A percentile compares a stretch with the other conserved stretches of the same genome.
Conservation (phyloP, 176 grass and related monocot genomes). For the Musa beccarii region DNA sequence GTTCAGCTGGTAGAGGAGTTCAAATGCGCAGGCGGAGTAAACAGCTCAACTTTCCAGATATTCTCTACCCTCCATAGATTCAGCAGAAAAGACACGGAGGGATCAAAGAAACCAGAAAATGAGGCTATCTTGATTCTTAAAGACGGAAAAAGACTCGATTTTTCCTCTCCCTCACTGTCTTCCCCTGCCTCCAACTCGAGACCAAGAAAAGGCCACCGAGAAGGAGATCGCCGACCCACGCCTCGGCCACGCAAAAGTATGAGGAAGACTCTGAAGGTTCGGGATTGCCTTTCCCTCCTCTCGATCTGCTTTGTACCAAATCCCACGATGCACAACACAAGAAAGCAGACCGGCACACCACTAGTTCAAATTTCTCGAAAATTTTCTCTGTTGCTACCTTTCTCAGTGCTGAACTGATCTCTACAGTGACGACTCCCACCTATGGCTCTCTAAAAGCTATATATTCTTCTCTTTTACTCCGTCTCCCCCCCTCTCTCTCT, state of each 20-base stretch:
- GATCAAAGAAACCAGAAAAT: background rate
- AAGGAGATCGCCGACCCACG: background rate
- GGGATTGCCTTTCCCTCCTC: background rate
- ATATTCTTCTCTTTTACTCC: background rate
- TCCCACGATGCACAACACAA: background rate
- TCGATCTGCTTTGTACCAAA: background rate
- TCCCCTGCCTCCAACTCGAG: background rate
- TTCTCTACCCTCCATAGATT: slow-evolving; percentile 23
- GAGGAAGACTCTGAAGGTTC: background rate
- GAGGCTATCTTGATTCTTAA: background rate
- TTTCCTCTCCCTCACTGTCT: background rate
- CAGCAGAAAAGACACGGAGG: slow-evolving; percentile 22
- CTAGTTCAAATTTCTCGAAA: too few species aligned
- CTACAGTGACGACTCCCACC: too few species aligned
- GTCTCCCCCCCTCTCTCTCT: background rate
- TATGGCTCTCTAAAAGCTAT: too few species aligned
- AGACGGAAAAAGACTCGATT: slow-evolving; percentile 10
- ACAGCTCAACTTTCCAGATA: slow-evolving; percentile 33
- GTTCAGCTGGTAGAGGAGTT: slow-evolving; percentile 11
- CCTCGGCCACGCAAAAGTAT: too few species aligned
- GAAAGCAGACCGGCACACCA: background rate
- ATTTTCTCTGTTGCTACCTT: too few species aligned
- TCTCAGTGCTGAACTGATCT: too few species aligned
- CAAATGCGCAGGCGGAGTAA: slow-evolving; percentile 14
- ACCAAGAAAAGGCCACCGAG: background rate